These are phyloP conservation scores for Suhomyces vadensis DNA, from an alignment of 805 yeast genomes.

Conservation along the genomic window DNA sequence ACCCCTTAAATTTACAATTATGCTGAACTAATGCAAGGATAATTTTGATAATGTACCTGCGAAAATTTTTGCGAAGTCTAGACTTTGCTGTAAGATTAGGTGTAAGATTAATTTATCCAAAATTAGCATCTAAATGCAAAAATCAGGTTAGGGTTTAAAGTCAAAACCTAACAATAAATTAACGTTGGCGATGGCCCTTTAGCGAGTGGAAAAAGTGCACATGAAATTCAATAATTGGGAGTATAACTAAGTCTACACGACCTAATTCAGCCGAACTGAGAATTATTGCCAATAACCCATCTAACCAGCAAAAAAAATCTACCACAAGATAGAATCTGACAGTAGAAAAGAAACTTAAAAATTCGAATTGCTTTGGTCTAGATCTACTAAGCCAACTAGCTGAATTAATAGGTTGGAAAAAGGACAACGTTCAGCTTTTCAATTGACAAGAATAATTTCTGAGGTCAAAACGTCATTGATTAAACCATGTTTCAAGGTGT, in stretches of 20 bases:
- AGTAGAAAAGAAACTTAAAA: constrained; percentile 1
- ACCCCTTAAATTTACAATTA: background rate
- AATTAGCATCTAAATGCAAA: no score
- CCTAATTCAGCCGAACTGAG: no score
- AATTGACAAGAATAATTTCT: background rate
- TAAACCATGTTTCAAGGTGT: background rate
- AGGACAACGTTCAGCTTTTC: background rate
- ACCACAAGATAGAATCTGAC: background rate
- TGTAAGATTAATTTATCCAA: no score
- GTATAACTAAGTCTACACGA: background rate
- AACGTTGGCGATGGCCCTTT: background rate
- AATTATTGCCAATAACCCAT: background rate
- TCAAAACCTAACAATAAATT: background rate
- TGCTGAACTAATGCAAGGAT: background rate
- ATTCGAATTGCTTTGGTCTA: background rate
- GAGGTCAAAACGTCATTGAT: no score
- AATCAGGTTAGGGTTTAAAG: no score
- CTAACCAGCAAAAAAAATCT: background rate
- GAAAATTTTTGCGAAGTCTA: background rate
- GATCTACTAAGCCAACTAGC: background rate
- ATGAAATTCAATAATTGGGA: background rate
- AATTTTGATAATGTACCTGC: background rate
- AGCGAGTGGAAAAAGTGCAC: background rate
- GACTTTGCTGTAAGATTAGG: no score
- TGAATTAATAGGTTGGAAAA: background rate